Percentiles rank a stretch among this genome's conserved stretches.
phyloP scores from a whole-genome alignment of 257 asterid genomes.

The Salvia splendens region DNA sequence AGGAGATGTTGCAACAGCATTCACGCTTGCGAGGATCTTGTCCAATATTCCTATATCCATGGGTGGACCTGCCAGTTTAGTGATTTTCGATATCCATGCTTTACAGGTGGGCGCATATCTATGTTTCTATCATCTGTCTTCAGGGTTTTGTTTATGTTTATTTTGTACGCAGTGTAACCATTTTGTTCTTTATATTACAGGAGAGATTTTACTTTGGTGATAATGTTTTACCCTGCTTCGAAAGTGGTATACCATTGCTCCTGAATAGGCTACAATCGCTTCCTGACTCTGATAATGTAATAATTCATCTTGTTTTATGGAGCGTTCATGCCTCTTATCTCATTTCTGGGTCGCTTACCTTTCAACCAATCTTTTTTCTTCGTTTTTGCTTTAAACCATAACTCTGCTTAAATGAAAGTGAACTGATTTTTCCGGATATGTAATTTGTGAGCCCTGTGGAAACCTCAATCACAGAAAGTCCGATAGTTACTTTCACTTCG shows the following conservation, averaged over 20 bases:
- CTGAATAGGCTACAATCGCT: constrained; percentile 85
- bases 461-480: constrained; percentile 1
- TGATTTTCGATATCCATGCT: constrained; percentile 95
- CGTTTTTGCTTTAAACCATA: background rate
- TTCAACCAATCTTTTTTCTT: background rate
- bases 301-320: constrained; percentile 28
- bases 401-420: constrained; percentile 7
- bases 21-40: constrained; percentile 93
- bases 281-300: constrained; percentile 95
- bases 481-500: constrained; percentile 1
- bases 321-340: background rate
- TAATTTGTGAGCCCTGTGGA: constrained; percentile 1
- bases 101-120: constrained; percentile 65
- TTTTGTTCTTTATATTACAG: constrained; percentile 42
- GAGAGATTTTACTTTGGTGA: constrained; percentile 98
- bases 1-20: constrained; percentile 99
- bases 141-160: background rate
- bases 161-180: constrained; percentile 21
- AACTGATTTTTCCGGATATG: constrained; percentile 19
- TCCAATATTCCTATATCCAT: constrained; percentile 82
- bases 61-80: constrained; percentile 98
- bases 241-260: constrained; percentile 95
- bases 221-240: constrained; percentile 88
- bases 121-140: background rate
- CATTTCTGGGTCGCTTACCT: background rate